phyloP scores from a whole-genome alignment of 2,329 filamentous ascomycete species.

The Orbilia blumenaviensis region DNA sequence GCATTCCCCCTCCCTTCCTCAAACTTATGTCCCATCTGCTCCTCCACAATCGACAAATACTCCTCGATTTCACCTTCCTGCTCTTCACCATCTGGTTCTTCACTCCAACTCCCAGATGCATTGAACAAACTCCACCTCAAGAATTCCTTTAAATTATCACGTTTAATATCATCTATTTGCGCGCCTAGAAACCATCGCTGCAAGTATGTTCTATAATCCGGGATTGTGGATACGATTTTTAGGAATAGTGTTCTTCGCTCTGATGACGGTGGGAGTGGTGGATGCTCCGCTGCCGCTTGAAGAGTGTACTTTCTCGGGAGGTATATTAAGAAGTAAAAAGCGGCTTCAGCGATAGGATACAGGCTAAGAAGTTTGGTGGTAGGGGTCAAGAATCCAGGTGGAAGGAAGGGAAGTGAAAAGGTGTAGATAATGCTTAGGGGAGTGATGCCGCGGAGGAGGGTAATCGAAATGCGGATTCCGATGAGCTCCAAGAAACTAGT shows the following conservation, averaged over 20 bases:
- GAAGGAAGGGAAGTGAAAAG: slow-evolving; percentile 59
- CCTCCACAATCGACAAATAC: slow-evolving; percentile 67
- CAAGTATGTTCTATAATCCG: slow-evolving; percentile 67
- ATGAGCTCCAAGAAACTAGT: slow-evolving; percentile 57
- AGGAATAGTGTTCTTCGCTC: slow-evolving; percentile 66
- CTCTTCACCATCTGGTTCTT: slow-evolving; percentile 55
- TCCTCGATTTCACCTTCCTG: slow-evolving; percentile 64
- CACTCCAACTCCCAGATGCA: slow-evolving; percentile 61
- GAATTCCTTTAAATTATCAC: slow-evolving; percentile 71
- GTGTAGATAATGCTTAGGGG: slow-evolving; percentile 65
- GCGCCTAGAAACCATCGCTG: slow-evolving; percentile 70
- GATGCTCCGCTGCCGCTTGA: slow-evolving; percentile 66
- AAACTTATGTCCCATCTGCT: slow-evolving; percentile 65
- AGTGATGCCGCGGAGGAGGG: slow-evolving; percentile 65
- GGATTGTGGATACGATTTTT: slow-evolving; percentile 66
- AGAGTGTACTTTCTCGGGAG: slow-evolving; percentile 66
- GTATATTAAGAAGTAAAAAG: slow-evolving; percentile 68
- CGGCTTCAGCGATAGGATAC: slow-evolving; percentile 65
- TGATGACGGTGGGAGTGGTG: slow-evolving; percentile 62
- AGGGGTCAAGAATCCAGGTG: slow-evolving; percentile 57
- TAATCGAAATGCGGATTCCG: slow-evolving; percentile 65
- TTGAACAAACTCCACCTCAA: slow-evolving; percentile 71
- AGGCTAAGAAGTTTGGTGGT: slow-evolving; percentile 61
- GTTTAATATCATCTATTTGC: slow-evolving; percentile 65
- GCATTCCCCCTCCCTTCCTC: slow-evolving; percentile 66